Conservation (phyloP, 148 eudicot genomes). For the Camellia granthamiana region DNA sequence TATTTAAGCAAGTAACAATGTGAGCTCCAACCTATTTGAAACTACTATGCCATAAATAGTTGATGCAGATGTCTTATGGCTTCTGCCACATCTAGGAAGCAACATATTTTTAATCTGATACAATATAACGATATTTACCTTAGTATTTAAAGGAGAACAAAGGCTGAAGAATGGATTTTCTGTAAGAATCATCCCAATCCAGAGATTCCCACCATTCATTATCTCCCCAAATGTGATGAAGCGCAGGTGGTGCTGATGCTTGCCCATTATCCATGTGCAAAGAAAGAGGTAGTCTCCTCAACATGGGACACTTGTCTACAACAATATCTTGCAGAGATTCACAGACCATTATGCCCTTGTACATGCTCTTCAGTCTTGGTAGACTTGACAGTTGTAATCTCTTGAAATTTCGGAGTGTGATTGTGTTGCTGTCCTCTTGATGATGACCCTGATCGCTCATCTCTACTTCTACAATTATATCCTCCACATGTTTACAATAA, state of each 20-base stretch:
- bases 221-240: not conserved
- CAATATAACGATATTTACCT: too few relatives aligned
- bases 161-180: too few relatives aligned
- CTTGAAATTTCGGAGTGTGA: not conserved
- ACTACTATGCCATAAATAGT: too few relatives aligned
- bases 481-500: not conserved
- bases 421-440: not conserved
- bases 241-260: not conserved
- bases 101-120: too few relatives aligned
- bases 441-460: not conserved
- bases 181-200: not conserved
- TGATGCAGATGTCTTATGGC: too few relatives aligned
- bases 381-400: not conserved
- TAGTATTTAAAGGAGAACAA: too few relatives aligned
- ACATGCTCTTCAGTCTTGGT: not conserved
- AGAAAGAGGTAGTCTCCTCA: slow-evolving; percentile 1
- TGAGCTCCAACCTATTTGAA: too few relatives aligned
- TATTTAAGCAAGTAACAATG: too few relatives aligned
- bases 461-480: not conserved
- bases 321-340: not conserved
- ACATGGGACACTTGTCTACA: not conserved
- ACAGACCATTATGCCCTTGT: not conserved
- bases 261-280: not conserved
- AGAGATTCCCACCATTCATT: not conserved
- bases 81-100: too few relatives aligned